Percentiles rank a stretch among this genome's conserved stretches.
Conservation (phyloP, 73 alveolate genomes). For the Tetrahymena elliotti region DNA sequence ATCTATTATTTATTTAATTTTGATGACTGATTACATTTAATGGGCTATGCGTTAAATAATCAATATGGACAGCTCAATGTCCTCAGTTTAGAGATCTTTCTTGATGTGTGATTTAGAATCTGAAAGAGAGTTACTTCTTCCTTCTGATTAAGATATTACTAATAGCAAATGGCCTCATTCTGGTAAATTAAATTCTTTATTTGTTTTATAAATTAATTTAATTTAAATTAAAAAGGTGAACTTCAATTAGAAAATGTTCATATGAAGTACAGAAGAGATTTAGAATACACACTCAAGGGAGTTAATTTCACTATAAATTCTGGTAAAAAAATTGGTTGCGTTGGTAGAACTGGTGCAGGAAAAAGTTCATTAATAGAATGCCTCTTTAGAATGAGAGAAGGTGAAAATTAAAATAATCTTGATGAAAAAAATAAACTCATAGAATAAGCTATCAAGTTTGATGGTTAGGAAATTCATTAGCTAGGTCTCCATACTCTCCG, state of each 20-base stretch:
- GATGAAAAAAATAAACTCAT: background rate
- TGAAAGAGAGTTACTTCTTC: background rate
- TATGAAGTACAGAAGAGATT: conserved; percentile 16
- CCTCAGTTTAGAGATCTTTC: background rate
- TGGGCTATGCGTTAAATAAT: background rate
- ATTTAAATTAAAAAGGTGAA: background rate
- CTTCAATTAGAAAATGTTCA: conserved; percentile 16
- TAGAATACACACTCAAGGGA: conserved; percentile 6
- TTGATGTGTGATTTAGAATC: background rate
- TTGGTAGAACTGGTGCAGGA: conserved; percentile 59
- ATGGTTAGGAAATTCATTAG: conserved; percentile 38
- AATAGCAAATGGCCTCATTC: background rate
- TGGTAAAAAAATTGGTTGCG: conserved; percentile 41
- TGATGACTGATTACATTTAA: background rate
- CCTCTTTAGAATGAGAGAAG: conserved; percentile 48
- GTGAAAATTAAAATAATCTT: conserved; percentile 13
- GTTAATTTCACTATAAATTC: conserved; percentile 2
- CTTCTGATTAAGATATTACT: background rate
- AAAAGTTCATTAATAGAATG: conserved; percentile 40
- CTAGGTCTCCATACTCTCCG: conserved; percentile 56
- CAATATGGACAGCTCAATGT: background rate
- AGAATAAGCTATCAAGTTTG: conserved; percentile 31
- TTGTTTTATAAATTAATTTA: background rate
- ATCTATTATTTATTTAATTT: background rate
- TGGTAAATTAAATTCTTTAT: background rate